Evolutionary conservation across 2,329 filamentous ascomycete genomes (phyloP).

Genomic region (Phialophora tarda): DNA sequence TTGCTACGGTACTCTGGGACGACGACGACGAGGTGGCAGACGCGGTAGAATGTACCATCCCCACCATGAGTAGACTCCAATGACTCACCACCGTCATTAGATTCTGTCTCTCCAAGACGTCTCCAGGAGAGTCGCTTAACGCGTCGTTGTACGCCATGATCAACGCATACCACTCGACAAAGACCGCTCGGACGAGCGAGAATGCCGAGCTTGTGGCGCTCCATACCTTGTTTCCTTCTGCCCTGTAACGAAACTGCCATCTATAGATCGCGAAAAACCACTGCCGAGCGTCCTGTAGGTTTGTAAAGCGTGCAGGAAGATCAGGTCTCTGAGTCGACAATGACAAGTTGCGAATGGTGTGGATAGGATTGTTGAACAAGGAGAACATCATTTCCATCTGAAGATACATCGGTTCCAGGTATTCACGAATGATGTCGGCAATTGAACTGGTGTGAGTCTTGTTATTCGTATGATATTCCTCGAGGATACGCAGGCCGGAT

Average conservation of each 20-base stretch:
- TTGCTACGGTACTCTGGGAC: not conserved
- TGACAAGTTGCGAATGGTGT: not conserved
- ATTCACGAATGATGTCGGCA: not conserved
- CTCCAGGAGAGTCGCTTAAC: not conserved
- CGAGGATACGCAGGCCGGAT: slow-evolving; percentile 11
- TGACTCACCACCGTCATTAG: slow-evolving; percentile 7
- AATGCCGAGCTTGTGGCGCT: slow-evolving; percentile 4
- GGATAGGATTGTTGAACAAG: not conserved
- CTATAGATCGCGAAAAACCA: not conserved
- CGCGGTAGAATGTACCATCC: slow-evolving; percentile 10
- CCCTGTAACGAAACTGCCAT: slow-evolving; percentile 1
- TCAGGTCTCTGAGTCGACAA: not conserved
- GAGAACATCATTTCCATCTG: slow-evolving; percentile 17
- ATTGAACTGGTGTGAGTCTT: not conserved
- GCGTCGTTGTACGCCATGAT: slow-evolving; percentile 12
- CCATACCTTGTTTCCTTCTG: not conserved
- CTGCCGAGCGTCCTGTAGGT: not conserved
- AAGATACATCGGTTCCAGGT: slow-evolving; percentile 18
- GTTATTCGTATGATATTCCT: not conserved
- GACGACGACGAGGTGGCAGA: not conserved
- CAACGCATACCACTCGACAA: slow-evolving; percentile 10
- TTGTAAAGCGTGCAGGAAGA: not conserved
- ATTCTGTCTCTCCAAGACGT: not conserved
- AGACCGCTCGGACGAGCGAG: not conserved
- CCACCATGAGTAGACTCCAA: slow-evolving; percentile 13